Conservation (phyloP, 2,329 filamentous ascomycete genomes). For the Trichoderma breve region DNA sequence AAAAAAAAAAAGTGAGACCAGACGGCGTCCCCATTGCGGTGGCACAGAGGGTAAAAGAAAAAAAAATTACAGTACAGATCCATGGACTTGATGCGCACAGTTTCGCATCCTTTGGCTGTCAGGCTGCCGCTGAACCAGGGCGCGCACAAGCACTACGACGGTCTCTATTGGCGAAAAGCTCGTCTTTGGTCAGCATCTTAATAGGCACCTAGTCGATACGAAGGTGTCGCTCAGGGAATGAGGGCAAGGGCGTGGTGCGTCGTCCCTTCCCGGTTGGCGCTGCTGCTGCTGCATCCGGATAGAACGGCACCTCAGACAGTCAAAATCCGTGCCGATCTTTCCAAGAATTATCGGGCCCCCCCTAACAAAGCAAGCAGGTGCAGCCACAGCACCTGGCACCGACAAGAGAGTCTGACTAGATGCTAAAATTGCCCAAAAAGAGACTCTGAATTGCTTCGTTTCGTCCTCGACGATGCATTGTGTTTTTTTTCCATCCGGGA, state of each 20-base stretch:
- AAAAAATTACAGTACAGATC: neutral
- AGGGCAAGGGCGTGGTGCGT: constrained; percentile 11
- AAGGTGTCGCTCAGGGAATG: neutral
- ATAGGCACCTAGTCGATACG: neutral
- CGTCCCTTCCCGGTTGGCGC: constrained; percentile 7
- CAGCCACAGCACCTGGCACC: neutral
- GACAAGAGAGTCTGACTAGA: neutral
- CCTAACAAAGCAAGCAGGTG: neutral
- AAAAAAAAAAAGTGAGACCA: neutral
- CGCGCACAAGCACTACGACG: neutral
- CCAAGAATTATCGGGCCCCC: neutral
- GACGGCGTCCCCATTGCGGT: neutral
- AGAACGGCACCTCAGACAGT: constrained; percentile 15
- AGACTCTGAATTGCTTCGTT: constrained; percentile 6
- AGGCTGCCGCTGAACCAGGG: neutral
- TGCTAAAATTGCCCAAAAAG: neutral
- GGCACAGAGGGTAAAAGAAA: neutral
- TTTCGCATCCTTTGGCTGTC: neutral
- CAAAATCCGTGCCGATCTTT: constrained; percentile 13
- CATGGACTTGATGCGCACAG: neutral
- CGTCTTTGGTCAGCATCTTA: constrained; percentile 8
- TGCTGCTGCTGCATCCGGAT: constrained; percentile 19
- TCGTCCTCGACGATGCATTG: neutral
- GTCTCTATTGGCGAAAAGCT: neutral
- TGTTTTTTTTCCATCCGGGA: neutral